phyloP scores from a whole-genome alignment of 1,139 yeast genomes.

The Ogataea hybrid region DNA sequence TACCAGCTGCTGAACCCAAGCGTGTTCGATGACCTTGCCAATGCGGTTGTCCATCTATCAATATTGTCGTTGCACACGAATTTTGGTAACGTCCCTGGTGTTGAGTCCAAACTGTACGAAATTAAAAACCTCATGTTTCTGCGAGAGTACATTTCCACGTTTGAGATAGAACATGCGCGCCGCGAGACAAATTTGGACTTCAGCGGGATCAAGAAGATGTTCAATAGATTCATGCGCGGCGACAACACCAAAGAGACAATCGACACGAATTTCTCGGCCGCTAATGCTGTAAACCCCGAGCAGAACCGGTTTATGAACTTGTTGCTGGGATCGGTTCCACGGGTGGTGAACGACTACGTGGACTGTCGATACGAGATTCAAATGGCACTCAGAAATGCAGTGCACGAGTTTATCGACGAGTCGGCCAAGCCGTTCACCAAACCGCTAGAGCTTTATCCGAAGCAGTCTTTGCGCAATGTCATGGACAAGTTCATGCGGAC shows the following conservation, averaged over 20 bases:
- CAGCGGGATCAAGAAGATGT: slow-evolving; percentile 48
- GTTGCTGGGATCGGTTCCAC: slow-evolving; percentile 73
- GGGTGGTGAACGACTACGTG: slow-evolving; percentile 78
- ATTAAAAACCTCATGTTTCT: slow-evolving; percentile 71
- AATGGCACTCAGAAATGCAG: slow-evolving; percentile 65
- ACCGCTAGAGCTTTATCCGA: slow-evolving; percentile 29
- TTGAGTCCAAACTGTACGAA: slow-evolving; percentile 65
- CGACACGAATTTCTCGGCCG: slow-evolving; percentile 33
- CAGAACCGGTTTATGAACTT: slow-evolving; percentile 52
- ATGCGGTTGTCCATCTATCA: slow-evolving; percentile 79
- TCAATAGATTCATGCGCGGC: slow-evolving; percentile 35
- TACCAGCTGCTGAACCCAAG: slow-evolving; percentile 74
- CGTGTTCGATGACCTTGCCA: slow-evolving; percentile 88
- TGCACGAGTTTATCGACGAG: slow-evolving; percentile 56
- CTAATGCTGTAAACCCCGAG: slow-evolving; percentile 16
- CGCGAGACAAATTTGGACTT: slow-evolving; percentile 78
- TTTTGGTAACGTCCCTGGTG: slow-evolving; percentile 39
- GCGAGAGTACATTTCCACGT: slow-evolving; percentile 67
- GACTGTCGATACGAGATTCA: slow-evolving; percentile 83
- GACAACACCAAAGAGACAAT: slow-evolving; percentile 32
- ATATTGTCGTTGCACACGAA: slow-evolving; percentile 58
- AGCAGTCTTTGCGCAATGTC: slow-evolving; percentile 27
- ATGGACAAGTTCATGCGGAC: slow-evolving; percentile 47
- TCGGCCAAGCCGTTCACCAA: slow-evolving; percentile 36
- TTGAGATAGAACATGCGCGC: slow-evolving; percentile 76